Percentiles rank a stretch among this genome's conserved stretches.
phyloP scores from a whole-genome alignment of 768 basidiomycete genomes.

The Leucosporidium creatinivorum region DNA sequence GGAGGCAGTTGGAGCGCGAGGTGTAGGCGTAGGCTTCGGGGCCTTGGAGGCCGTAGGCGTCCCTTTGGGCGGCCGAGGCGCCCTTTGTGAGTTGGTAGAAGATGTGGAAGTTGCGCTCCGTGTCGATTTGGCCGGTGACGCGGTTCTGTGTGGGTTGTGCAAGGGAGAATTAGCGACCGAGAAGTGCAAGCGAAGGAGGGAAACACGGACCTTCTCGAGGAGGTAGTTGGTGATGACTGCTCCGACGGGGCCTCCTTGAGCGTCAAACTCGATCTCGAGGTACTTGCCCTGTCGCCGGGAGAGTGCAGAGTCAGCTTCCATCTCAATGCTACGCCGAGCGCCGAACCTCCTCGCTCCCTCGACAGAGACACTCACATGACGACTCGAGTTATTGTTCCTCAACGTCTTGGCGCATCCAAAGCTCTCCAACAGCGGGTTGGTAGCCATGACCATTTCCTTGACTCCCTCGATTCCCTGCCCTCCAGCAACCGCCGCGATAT shows the following conservation, averaged over 20 bases:
- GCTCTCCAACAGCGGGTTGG: slow-evolving; percentile 92
- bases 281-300: slow-evolving; percentile 73
- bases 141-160: slow-evolving; percentile 40
- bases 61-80: slow-evolving; percentile 79
- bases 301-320: slow-evolving; percentile 7
- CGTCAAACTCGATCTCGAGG: slow-evolving; percentile 97
- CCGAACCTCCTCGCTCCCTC: background rate
- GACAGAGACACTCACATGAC: slow-evolving; percentile 64
- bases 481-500: slow-evolving; percentile 93
- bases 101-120: slow-evolving; percentile 96
- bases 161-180: background rate
- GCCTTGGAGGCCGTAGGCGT: slow-evolving; percentile 88
- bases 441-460: slow-evolving; percentile 99
- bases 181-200: background rate
- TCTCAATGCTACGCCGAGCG: slow-evolving; percentile 27
- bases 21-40: slow-evolving; percentile 94
- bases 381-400: slow-evolving; percentile 96
- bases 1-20: slow-evolving; percentile 80
- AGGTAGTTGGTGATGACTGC: slow-evolving; percentile 98
- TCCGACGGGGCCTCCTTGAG: slow-evolving; percentile 83
- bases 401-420: slow-evolving; percentile 99
- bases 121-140: slow-evolving; percentile 91
- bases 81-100: slow-evolving; percentile 99
- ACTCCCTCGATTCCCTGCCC: slow-evolving; percentile 74
- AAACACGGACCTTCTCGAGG: slow-evolving; percentile 75